Evolutionary conservation across 176 grass and related monocot genomes (phyloP).

Genomic region (Aegilops speltoides): DNA sequence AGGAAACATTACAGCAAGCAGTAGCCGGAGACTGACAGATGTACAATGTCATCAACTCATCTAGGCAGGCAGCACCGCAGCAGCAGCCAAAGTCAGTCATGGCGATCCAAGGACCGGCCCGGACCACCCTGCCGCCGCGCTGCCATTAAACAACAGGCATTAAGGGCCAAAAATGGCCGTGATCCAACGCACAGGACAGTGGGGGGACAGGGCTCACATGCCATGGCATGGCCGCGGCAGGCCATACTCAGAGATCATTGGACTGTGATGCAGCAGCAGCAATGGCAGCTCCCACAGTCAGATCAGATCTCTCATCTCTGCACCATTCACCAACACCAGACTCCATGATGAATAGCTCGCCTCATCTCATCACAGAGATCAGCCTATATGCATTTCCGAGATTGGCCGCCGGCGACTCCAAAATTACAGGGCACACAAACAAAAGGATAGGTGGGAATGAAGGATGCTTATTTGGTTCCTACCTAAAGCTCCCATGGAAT

Average conservation of each 20-base stretch:
- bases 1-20: not conserved
- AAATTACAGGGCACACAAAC: constrained; percentile 6
- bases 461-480: constrained; percentile 38
- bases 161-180: not conserved
- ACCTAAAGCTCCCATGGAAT: constrained; percentile 22
- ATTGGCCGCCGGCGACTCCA: not conserved
- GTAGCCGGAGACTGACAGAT: not conserved
- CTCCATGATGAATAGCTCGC: not conserved
- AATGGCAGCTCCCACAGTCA: not conserved
- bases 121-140: not conserved
- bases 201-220: constrained; percentile 42
- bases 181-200: not conserved
- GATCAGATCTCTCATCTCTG: not conserved
- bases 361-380: not conserved
- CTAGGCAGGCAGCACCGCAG: not conserved
- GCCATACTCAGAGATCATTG: not conserved
- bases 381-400: not conserved
- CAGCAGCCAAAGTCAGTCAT: not conserved
- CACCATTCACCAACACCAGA: constrained; percentile 3
- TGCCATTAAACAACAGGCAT: not conserved
- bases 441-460: not conserved
- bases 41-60: constrained; percentile 2
- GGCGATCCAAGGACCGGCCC: constrained; percentile 32
- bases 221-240: constrained; percentile 6
- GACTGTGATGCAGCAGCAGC: not conserved